Evolutionary conservation across 257 asterid genomes (phyloP).

Genomic region (Handroanthus guayacan): DNA sequence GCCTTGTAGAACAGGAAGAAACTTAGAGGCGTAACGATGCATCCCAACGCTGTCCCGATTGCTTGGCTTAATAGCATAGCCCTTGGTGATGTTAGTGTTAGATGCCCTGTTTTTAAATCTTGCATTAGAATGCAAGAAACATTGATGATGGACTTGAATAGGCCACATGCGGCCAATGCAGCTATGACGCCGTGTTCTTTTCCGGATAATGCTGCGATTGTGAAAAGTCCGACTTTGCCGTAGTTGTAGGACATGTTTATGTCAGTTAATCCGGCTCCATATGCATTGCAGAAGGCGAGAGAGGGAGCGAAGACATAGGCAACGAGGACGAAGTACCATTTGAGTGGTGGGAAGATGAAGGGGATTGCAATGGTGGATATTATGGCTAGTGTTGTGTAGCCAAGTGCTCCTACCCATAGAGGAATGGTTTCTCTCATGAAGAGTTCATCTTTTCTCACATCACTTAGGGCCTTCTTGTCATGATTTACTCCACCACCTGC

Average conservation of each 20-base stretch:
- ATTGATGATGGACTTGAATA: slow-evolving; percentile 66
- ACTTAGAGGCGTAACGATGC: slow-evolving; percentile 69
- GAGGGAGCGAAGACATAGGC: slow-evolving; percentile 84
- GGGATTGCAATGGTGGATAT: slow-evolving; percentile 66
- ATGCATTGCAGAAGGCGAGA: slow-evolving; percentile 88
- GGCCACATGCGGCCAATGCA: slow-evolving; percentile 80
- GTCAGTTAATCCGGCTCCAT: slow-evolving; percentile 85
- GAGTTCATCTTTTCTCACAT: slow-evolving; percentile 24
- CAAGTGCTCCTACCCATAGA: slow-evolving; percentile 41
- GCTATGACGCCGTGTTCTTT: slow-evolving; percentile 82
- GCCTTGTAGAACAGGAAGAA: slow-evolving; percentile 84
- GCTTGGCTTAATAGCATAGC: slow-evolving; percentile 86
- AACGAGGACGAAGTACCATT: slow-evolving; percentile 76
- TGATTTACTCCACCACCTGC: neutral
- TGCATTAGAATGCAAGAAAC: slow-evolving; percentile 78
- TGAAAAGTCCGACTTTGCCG: slow-evolving; percentile 84
- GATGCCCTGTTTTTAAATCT: slow-evolving; percentile 83
- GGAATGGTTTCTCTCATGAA: slow-evolving; percentile 47
- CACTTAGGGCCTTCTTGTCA: neutral
- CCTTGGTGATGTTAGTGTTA: slow-evolving; percentile 71
- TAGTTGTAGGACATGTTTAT: slow-evolving; percentile 90
- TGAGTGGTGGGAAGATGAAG: slow-evolving; percentile 68
- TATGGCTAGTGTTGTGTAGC: slow-evolving; percentile 31
- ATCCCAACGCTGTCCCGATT: slow-evolving; percentile 77
- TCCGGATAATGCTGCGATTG: slow-evolving; percentile 78